Percentiles rank a stretch among this genome's conserved stretches.
Conservation (phyloP, 805 yeast species). For the Saccharomycopsis guyanensis region DNA sequence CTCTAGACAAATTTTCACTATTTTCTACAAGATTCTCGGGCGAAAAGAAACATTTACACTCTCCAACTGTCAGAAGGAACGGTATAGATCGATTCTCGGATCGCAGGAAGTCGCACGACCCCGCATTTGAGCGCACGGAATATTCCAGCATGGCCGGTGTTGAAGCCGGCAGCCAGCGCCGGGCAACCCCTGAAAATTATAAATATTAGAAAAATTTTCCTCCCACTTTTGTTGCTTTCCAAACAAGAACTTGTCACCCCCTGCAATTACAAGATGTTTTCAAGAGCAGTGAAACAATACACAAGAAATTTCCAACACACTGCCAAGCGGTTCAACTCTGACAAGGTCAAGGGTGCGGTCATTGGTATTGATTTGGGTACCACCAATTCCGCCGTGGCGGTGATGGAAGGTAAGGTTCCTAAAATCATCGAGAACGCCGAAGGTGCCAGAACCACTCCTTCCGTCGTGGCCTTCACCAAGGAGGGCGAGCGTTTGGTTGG, state of each 20-base stretch:
- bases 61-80: no score
- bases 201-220: background rate
- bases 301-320: conserved; percentile 12
- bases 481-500: conserved; percentile 91
- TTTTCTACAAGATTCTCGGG: no score
- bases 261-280: no score
- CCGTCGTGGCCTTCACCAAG: conserved; percentile 89
- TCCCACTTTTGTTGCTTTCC: background rate
- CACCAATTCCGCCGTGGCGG: conserved; percentile 84
- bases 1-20: no score
- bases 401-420: conserved; percentile 72
- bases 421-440: conserved; percentile 72
- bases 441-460: conserved; percentile 81
- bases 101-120: no score
- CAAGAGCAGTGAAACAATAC: conserved; percentile 18
- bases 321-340: conserved; percentile 21
- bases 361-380: conserved; percentile 86
- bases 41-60: no score
- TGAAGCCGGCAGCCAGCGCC: no score
- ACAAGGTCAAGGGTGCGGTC: conserved; percentile 34
- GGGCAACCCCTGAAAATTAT: background rate
- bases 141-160: background rate
- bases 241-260: background rate
- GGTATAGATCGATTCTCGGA: no score
- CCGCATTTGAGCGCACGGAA: no score